Base-by-base conservation (phyloP, 2,329 filamentous ascomycete species). In the Gnomoniopsis smithogilvyi region DNA sequence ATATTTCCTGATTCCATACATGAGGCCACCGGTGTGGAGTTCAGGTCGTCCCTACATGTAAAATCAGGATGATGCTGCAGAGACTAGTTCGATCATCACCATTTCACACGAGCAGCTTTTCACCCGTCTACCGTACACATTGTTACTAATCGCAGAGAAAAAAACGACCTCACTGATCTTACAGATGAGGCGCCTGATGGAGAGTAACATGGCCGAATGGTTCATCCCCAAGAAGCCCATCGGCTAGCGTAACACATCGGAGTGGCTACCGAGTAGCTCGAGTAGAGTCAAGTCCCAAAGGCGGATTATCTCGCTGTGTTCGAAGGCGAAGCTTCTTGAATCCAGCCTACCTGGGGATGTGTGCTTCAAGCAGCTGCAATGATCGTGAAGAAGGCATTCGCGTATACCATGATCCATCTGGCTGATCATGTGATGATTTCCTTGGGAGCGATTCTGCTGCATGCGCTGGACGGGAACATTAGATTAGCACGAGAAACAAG, bases 161-260 rank as follows among this genome's bases (percentile, higher is more conserved):
- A 1, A 52, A 11, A n/a, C n/a, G 1, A 59, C 26, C 0, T 59
- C 47, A 6, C 30, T 46, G 7, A 24, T 48, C 0, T 56, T 56
- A n/a, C 64, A 65, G 14, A 64, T 45, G 14, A 65, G 26, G 24
- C 55, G 52, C 3, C 58, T 53, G 10, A 22, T 55, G n/a, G 58
- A 58, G 15, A 64, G 56, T 11, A 63, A 1, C 34, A 58, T 41
- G 64, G 63, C 21, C 64, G 64, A 26, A 61, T 64, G 2, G 63
- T 65, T 63, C 64, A 65, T 6, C 62, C 64, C 3, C 64, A 47
- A 6, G 60, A 49, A n/a, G 54, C 51, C 64, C 63, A 65, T 33
- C 38, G 45, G 12, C 26, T 34, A 3, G 7, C n/a, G n/a, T n/a
- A n/a, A n/a, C n/a, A n/a, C n/a, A n/a, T 6, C 19, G 6, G 30